A percentile compares a stretch with the other conserved stretches of the same genome.
Evolutionary conservation across 441 rosid species (phyloP).

Genomic region (Francoa sonchifolia): DNA sequence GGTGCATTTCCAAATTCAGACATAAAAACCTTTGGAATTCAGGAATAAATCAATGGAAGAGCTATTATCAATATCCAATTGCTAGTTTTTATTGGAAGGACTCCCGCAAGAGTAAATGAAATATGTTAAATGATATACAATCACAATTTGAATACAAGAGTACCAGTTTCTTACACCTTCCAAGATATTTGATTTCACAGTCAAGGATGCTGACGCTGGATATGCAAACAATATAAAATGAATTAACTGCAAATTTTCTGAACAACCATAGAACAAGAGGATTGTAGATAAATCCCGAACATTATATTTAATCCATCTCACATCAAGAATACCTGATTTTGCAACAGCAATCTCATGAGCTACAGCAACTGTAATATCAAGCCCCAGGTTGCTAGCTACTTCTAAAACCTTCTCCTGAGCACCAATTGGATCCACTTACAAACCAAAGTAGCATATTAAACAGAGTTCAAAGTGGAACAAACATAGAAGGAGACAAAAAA

Average conservation of each 20-base stretch:
- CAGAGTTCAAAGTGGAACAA: too few species aligned
- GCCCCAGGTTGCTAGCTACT: constrained; percentile 45
- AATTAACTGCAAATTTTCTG: too few species aligned
- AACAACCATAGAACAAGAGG: neutral
- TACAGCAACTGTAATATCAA: constrained; percentile 51
- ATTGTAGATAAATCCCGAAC: neutral
- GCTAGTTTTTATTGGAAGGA: too few species aligned
- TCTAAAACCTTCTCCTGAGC: constrained; percentile 53
- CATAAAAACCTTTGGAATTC: too few species aligned
- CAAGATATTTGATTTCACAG: constrained; percentile 17
- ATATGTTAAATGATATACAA: too few species aligned
- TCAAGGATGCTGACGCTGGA: constrained; percentile 31
- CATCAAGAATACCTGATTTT: constrained; percentile 25
- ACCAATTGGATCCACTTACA: constrained; percentile 43
- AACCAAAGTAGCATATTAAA: neutral
- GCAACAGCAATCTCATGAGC: constrained; percentile 45
- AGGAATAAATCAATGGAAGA: too few species aligned
- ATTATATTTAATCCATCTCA: neutral
- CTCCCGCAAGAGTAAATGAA: too few species aligned
- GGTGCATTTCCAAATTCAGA: too few species aligned
- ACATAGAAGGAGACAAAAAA: neutral
- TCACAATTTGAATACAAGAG: constrained; percentile 14
- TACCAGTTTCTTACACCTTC: constrained; percentile 44
- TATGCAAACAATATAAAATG: constrained; percentile 4
- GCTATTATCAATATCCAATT: too few species aligned